Evolutionary conservation across 2,329 filamentous ascomycete genomes (phyloP).

Genomic region (Colletotrichum sp.): DNA sequence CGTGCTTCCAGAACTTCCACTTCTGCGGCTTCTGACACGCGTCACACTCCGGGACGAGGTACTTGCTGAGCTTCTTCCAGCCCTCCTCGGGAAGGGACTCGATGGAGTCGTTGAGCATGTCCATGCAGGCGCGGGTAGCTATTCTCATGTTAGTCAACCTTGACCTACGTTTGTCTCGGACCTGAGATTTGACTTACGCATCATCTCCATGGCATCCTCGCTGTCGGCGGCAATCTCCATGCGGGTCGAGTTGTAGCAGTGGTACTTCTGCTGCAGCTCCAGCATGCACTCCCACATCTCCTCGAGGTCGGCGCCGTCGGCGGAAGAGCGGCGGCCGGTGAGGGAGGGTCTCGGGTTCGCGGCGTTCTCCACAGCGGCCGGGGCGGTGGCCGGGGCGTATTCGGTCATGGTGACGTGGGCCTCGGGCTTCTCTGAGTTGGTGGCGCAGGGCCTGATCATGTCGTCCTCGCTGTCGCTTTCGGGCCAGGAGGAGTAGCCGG

Average conservation of each 20-base stretch:
- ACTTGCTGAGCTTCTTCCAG: slow-evolving; percentile 24
- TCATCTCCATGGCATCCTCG: slow-evolving; percentile 20
- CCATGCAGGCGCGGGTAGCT: slow-evolving; percentile 27
- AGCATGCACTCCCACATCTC: slow-evolving; percentile 24
- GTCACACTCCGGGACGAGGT: slow-evolving; percentile 14
- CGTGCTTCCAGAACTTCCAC: slow-evolving; percentile 26
- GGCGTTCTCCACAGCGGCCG: background rate
- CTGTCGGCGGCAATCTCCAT: slow-evolving; percentile 24
- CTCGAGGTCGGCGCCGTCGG: slow-evolving; percentile 11
- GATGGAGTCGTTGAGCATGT: slow-evolving; percentile 28
- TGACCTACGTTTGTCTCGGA: background rate
- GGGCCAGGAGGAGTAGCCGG: slow-evolving; percentile 13
- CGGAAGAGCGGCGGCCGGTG: slow-evolving; percentile 12
- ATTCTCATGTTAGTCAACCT: background rate
- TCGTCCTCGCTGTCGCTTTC: slow-evolving; percentile 22
- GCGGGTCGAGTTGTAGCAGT: slow-evolving; percentile 24
- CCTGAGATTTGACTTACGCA: slow-evolving; percentile 2
- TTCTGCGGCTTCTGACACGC: slow-evolving; percentile 16
- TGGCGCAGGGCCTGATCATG: slow-evolving; percentile 17
- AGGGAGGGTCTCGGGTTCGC: background rate
- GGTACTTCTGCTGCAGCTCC: slow-evolving; percentile 21
- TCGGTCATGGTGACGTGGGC: slow-evolving; percentile 17
- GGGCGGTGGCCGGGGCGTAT: background rate
- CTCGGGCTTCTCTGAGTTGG: slow-evolving; percentile 14
- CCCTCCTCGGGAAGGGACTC: slow-evolving; percentile 27